A percentile compares a stretch with the other conserved stretches of the same genome.
Conservation (phyloP, 2,329 filamentous ascomycete species). For the Trichoderma koningiopsis region DNA sequence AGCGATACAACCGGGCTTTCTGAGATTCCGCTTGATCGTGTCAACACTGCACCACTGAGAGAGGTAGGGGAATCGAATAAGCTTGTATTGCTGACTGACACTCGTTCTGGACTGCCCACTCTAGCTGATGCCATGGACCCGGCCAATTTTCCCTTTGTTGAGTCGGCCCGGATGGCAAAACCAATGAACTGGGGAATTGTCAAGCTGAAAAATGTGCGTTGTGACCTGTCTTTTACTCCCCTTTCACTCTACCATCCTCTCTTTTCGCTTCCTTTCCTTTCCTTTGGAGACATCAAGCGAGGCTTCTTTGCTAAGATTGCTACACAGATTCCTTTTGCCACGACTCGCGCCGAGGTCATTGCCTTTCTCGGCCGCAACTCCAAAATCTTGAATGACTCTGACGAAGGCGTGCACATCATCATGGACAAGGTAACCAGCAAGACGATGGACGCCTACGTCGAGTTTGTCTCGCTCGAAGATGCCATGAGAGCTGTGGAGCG, state of each 20-base stretch:
- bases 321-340: conserved; percentile 57
- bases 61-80: conserved; percentile 39
- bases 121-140: conserved; percentile 41
- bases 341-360: conserved; percentile 56
- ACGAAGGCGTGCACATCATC: conserved; percentile 63
- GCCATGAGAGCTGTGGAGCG: conserved; percentile 56
- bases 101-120: conserved; percentile 39
- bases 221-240: not conserved
- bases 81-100: conserved; percentile 43
- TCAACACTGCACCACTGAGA: not conserved
- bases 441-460: conserved; percentile 63
- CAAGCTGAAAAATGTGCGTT: conserved; percentile 54
- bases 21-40: conserved; percentile 5
- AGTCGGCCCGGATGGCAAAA: conserved; percentile 39
- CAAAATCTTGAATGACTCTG: conserved; percentile 54
- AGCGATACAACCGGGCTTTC: not conserved
- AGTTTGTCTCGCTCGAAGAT: conserved; percentile 56
- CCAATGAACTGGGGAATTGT: conserved; percentile 48
- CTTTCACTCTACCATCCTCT: not conserved
- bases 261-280: not conserved
- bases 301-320: not conserved
- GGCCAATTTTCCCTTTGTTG: conserved; percentile 51
- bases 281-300: not conserved
- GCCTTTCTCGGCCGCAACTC: conserved; percentile 62
- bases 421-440: conserved; percentile 66